These are phyloP conservation scores for Pouteria glomerata DNA, from an alignment of 148 eudicot species.

Conservation along the genomic window DNA sequence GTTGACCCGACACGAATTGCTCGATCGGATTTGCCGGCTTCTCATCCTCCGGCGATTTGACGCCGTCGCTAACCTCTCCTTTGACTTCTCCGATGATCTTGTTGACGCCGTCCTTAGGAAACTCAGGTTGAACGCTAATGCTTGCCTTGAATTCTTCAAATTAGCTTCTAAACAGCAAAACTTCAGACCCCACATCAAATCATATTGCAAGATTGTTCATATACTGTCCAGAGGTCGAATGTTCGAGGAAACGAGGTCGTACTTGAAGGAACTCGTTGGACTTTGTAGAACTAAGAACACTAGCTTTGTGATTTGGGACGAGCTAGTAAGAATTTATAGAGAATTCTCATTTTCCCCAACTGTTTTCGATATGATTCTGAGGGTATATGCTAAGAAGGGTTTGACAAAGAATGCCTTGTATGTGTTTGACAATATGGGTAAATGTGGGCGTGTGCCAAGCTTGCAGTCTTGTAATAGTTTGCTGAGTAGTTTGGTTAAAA, in stretches of 20 bases:
- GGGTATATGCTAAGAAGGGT: slow-evolving; percentile 55
- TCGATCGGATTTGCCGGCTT: slow-evolving; percentile 49
- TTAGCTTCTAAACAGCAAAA: slow-evolving; percentile 25
- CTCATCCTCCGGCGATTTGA: slow-evolving; percentile 50
- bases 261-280: slow-evolving; percentile 43
- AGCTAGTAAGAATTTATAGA: slow-evolving; percentile 44
- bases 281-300: slow-evolving; percentile 14
- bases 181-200: slow-evolving; percentile 24
- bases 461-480: slow-evolving; percentile 67
- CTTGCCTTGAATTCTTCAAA: slow-evolving; percentile 47
- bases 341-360: slow-evolving; percentile 55
- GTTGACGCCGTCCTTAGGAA: slow-evolving; percentile 31
- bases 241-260: slow-evolving; percentile 46
- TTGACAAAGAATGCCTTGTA: slow-evolving; percentile 48
- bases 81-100: slow-evolving; percentile 49
- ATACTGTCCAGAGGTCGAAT: slow-evolving; percentile 50
- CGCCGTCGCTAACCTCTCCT: slow-evolving; percentile 35
- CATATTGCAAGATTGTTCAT: slow-evolving; percentile 55
- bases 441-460: slow-evolving; percentile 54
- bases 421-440: slow-evolving; percentile 81
- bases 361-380: slow-evolving; percentile 72
- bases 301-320: slow-evolving; percentile 39
- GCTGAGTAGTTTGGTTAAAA: slow-evolving; percentile 53
- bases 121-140: slow-evolving; percentile 45
- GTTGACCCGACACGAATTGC: slow-evolving; percentile 27